Conservation (phyloP, 768 basidiomycete species). For the Trametes villosa region DNA sequence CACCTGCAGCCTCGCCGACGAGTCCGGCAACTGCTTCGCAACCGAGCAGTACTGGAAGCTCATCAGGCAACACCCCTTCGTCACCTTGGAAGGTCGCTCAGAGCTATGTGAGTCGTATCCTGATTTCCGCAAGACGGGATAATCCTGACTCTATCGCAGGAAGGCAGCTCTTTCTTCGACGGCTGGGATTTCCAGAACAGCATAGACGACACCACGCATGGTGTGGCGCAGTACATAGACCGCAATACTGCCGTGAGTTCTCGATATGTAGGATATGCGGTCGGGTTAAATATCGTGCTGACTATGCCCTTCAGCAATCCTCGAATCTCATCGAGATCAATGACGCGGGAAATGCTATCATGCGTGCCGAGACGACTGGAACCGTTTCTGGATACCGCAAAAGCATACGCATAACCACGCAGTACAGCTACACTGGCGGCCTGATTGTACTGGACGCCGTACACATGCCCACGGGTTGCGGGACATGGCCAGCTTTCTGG, state of each 20-base stretch:
- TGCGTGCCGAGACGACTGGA: slow-evolving; percentile 87
- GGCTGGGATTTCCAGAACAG: slow-evolving; percentile 76
- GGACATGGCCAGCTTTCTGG: slow-evolving; percentile 72
- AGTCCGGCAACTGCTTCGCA: slow-evolving; percentile 19
- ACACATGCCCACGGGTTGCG: slow-evolving; percentile 92
- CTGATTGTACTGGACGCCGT: slow-evolving; percentile 82
- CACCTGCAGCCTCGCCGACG: slow-evolving; percentile 26
- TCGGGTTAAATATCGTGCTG: not conserved
- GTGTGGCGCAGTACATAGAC: slow-evolving; percentile 69
- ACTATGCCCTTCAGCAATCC: slow-evolving; percentile 43
- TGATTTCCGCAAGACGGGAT: not conserved
- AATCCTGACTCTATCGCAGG: slow-evolving; percentile 36
- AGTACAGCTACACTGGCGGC: slow-evolving; percentile 61
- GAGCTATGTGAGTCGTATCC: slow-evolving; percentile 51
- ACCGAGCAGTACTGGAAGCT: slow-evolving; percentile 7
- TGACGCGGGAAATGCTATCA: slow-evolving; percentile 73
- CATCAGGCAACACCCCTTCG: slow-evolving; percentile 14
- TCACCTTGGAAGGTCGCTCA: slow-evolving; percentile 54
- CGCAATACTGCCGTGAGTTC: slow-evolving; percentile 58
- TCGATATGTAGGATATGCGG: not conserved
- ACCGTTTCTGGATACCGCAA: slow-evolving; percentile 68
- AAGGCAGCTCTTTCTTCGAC: slow-evolving; percentile 77
- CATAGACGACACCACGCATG: slow-evolving; percentile 74
- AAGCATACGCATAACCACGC: slow-evolving; percentile 78
- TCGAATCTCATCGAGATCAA: slow-evolving; percentile 72